A percentile compares a stretch with the other conserved stretches of the same genome.
Conservation (phyloP, 1,284 basidiomycete genomes). For the Microbotryomycetes sp. region DNA sequence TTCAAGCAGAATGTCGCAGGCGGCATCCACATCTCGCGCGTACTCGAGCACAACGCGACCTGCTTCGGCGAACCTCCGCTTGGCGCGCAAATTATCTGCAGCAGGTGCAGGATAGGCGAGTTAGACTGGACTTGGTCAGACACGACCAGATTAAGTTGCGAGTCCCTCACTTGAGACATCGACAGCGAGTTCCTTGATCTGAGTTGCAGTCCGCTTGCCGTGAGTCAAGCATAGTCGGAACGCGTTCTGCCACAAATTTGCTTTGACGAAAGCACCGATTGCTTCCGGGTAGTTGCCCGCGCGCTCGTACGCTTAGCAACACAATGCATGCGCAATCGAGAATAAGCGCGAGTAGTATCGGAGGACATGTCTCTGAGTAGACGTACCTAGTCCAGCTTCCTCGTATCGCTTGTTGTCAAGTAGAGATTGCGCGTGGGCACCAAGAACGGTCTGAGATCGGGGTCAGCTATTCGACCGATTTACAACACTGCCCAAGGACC, state of each 20-base stretch:
- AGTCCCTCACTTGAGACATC: conserved; percentile 31
- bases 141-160: neutral
- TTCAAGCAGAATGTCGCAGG: conserved; percentile 66
- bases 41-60: conserved; percentile 82
- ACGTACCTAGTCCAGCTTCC: conserved; percentile 71
- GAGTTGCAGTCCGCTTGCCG: conserved; percentile 48
- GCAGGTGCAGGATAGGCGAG: too few relatives aligned
- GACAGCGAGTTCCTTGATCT: conserved; percentile 49
- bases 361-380: neutral
- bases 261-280: conserved; percentile 76
- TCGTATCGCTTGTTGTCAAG: conserved; percentile 74
- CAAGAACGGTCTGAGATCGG: conserved; percentile 53
- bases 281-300: conserved; percentile 56
- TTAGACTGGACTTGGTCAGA: too few relatives aligned
- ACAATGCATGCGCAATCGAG: neutral
- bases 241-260: conserved; percentile 79
- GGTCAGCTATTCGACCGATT: neutral
- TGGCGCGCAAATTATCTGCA: conserved; percentile 28
- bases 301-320: neutral
- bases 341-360: neutral
- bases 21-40: conserved; percentile 67
- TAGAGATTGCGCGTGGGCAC: conserved; percentile 79
- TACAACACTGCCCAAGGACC: neutral
- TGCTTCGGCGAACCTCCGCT: conserved; percentile 58
- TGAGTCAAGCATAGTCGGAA: conserved; percentile 63